Evolutionary conservation across 345 rosid genomes (phyloP).

Genomic region (Xanthoceras sorbifolium): DNA sequence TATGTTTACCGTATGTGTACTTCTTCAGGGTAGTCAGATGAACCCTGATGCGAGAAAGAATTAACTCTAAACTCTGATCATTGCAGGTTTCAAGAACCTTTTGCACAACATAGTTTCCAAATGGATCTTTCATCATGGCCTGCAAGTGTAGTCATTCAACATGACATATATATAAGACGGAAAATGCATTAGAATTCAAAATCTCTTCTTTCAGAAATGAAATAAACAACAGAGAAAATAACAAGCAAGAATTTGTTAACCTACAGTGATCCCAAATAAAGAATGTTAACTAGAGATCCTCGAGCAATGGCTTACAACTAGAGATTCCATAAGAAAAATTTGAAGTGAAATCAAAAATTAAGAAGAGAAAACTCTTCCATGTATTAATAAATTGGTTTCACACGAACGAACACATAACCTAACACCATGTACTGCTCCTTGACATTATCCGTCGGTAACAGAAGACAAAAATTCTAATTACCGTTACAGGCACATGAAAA

Average conservation of each 20-base stretch:
- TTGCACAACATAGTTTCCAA: constrained; percentile 95
- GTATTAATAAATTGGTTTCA: neutral
- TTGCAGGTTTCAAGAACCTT: constrained; percentile 96
- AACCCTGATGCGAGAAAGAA: constrained; percentile 87
- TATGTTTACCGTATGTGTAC: constrained; percentile 95
- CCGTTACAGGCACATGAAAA: neutral
- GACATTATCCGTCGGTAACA: neutral
- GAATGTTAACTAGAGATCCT: neutral
- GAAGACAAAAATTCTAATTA: neutral
- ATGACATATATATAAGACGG: neutral
- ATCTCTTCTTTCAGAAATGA: neutral
- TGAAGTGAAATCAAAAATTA: neutral
- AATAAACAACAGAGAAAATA: neutral
- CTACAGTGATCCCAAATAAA: neutral
- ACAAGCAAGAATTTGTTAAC: neutral
- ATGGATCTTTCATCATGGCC: constrained; percentile 99
- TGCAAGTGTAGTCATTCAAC: constrained; percentile 35
- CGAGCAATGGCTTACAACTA: neutral
- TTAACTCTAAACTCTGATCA: constrained; percentile 72
- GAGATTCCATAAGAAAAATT: neutral
- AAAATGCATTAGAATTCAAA: neutral
- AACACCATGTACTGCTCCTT: neutral
- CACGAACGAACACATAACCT: neutral
- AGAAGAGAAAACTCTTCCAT: neutral
- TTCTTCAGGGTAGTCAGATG: constrained; percentile 87